A percentile compares a stretch with the other conserved stretches of the same genome.
Conservation (phyloP, 805 yeast genomes). For the Kuraishia hungarica region DNA sequence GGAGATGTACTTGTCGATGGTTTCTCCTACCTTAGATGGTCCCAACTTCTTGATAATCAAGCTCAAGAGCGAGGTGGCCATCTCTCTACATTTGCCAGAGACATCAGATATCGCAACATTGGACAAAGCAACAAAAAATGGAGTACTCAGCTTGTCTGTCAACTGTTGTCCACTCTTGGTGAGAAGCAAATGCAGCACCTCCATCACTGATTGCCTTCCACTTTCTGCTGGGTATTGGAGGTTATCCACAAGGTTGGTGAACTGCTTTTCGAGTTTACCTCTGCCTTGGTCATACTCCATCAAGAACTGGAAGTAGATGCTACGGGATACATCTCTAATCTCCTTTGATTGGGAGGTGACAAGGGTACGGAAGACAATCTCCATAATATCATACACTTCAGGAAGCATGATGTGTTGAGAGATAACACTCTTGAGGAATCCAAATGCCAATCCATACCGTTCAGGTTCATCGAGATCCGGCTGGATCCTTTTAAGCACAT, state of each 20-base stretch:
- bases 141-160: conserved; percentile 51
- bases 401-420: conserved; percentile 69
- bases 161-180: conserved; percentile 55
- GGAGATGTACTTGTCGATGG: conserved; percentile 31
- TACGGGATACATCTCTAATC: conserved; percentile 77
- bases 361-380: conserved; percentile 73
- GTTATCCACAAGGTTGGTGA: conserved; percentile 72
- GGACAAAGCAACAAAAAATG: conserved; percentile 79
- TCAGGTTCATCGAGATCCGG: conserved; percentile 90
- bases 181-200: conserved; percentile 64
- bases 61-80: conserved; percentile 58
- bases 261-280: conserved; percentile 74
- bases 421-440: conserved; percentile 72
- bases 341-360: conserved; percentile 80
- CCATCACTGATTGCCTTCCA: conserved; percentile 90
- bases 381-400: conserved; percentile 86
- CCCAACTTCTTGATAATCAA: conserved; percentile 45
- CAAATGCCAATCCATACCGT: conserved; percentile 81
- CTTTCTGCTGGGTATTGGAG: conserved; percentile 75
- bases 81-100: conserved; percentile 70
- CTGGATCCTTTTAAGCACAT: conserved; percentile 59
- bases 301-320: conserved; percentile 74
- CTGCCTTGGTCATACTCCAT: conserved; percentile 94
- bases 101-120: conserved; percentile 74
- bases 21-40: conserved; percentile 21